These are phyloP conservation scores for Sisymbrium altissimum DNA, from an alignment of 345 rosid genomes.

Conservation along the genomic window DNA sequence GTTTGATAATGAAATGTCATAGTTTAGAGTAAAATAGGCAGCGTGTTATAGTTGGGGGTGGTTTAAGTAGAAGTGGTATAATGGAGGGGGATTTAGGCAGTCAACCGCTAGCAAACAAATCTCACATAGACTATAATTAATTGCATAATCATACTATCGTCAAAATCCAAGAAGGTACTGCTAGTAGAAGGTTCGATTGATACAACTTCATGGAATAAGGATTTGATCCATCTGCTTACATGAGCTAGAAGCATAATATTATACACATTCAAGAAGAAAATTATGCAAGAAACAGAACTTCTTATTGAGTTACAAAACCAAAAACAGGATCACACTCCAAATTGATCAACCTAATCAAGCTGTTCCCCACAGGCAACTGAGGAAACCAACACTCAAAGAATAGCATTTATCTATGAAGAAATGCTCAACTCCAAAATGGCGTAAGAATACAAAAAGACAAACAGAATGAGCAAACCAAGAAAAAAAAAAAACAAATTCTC, in stretches of 20 bases:
- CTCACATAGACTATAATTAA: too few relatives aligned
- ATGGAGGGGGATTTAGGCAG: too few relatives aligned
- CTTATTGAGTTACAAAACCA: neutral
- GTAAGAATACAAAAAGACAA: neutral
- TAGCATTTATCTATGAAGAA: neutral
- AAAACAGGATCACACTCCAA: neutral
- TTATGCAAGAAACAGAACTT: neutral
- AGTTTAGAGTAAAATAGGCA: too few relatives aligned
- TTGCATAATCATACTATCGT: too few relatives aligned
- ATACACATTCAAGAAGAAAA: neutral
- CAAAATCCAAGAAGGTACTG: too few relatives aligned
- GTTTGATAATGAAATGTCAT: too few relatives aligned
- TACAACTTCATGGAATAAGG: neutral
- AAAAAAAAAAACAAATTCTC: neutral
- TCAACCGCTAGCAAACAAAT: too few relatives aligned
- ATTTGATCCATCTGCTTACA: neutral
- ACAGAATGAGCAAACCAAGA: conserved; percentile 9
- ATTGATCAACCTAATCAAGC: neutral
- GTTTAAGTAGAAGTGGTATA: too few relatives aligned
- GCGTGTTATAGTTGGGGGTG: too few relatives aligned
- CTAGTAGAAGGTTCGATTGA: neutral
- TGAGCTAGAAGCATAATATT: neutral
- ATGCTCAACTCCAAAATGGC: neutral
- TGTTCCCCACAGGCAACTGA: neutral
- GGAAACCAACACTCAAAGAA: neutral